These are phyloP conservation scores for Barbarea vulgaris DNA, from an alignment of 345 rosid genomes.

Conservation along the genomic window DNA sequence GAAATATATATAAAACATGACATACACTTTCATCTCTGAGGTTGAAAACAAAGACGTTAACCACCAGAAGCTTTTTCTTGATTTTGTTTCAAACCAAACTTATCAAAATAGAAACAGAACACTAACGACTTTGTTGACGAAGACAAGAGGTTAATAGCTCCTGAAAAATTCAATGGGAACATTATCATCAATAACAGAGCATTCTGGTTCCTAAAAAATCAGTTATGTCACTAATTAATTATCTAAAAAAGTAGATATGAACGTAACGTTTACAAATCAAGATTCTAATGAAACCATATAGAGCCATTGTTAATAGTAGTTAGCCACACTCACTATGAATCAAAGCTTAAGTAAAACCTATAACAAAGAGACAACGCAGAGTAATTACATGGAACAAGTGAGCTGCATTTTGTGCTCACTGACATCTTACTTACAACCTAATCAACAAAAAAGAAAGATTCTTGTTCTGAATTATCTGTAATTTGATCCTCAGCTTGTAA, in stretches of 20 bases:
- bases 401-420: background rate
- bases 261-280: background rate
- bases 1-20: background rate
- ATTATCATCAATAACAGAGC: background rate
- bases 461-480: background rate
- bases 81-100: no score
- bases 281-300: background rate
- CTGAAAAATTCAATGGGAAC: background rate
- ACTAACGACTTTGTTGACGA: background rate
- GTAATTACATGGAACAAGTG: background rate
- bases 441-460: no score
- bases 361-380: background rate
- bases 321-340: background rate
- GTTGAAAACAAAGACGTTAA: background rate
- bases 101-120: slow-evolving; percentile 6
- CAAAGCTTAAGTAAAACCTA: background rate
- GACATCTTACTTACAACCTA: no score
- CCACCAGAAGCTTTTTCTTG: background rate
- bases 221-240: background rate
- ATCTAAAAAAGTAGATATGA: background rate
- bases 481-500: background rate
- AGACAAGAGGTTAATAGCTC: background rate
- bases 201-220: background rate
- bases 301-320: background rate
- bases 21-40: slow-evolving; percentile 35